Evolutionary conservation across 805 yeast species (phyloP).

Genomic region (Pichia manshurica): DNA sequence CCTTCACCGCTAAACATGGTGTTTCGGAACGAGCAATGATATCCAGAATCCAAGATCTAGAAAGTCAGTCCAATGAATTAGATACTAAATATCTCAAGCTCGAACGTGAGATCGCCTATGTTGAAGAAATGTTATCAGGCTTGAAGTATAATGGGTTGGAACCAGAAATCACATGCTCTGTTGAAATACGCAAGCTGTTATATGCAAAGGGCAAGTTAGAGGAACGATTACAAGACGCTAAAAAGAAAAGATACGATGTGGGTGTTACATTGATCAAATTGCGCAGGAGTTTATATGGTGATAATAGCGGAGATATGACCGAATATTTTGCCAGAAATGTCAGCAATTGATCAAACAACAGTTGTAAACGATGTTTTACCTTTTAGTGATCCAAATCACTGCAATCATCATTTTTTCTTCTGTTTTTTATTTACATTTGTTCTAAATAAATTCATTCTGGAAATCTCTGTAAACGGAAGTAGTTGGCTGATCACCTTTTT

Average conservation of each 20-base stretch:
- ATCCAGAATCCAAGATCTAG: slow-evolving; percentile 17
- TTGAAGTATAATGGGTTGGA: slow-evolving; percentile 6
- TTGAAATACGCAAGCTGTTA: slow-evolving; percentile 25
- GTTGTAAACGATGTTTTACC: too few relatives aligned
- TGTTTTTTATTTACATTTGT: too few relatives aligned
- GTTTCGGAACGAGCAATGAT: slow-evolving; percentile 11
- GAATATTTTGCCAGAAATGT: slow-evolving; percentile 54
- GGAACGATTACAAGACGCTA: slow-evolving; percentile 24
- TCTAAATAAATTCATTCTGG: neutral
- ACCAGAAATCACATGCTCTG: slow-evolving; percentile 10
- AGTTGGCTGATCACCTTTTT: too few relatives aligned
- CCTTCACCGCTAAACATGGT: slow-evolving; percentile 2
- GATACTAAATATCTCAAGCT: slow-evolving; percentile 24
- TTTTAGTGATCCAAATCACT: too few relatives aligned
- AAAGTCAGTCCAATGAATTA: slow-evolving; percentile 16
- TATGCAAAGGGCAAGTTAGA: slow-evolving; percentile 26
- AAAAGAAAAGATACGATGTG: slow-evolving; percentile 28
- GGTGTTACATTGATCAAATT: slow-evolving; percentile 26
- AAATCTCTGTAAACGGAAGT: neutral
- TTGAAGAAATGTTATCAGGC: slow-evolving; percentile 21
- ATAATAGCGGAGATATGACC: slow-evolving; percentile 36
- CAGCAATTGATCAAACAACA: slow-evolving; percentile 22
- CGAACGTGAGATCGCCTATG: slow-evolving; percentile 27
- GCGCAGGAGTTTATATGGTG: slow-evolving; percentile 27
- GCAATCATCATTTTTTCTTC: neutral